Evolutionary conservation across 495 filamentous ascomycete species (phyloP).

Genomic region (Elaphomyces granulatus): DNA sequence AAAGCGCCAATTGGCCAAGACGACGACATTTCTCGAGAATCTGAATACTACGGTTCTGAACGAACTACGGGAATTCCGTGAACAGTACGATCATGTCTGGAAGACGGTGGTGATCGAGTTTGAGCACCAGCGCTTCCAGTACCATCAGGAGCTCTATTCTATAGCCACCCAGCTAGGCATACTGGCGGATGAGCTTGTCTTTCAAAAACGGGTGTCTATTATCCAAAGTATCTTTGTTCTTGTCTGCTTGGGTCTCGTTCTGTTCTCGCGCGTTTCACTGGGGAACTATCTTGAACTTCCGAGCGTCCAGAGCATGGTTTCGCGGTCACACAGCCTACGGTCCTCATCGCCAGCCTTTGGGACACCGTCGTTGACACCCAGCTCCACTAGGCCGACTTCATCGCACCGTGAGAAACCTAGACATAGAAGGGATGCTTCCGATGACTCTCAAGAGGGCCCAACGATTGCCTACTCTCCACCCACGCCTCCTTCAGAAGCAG

Average conservation of each 20-base stretch:
- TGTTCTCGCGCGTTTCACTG: slow-evolving; percentile 48
- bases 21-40: slow-evolving; percentile 62
- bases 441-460: slow-evolving; percentile 28
- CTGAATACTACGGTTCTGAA: slow-evolving; percentile 78
- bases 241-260: slow-evolving; percentile 71
- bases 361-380: slow-evolving; percentile 32
- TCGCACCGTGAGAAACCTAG: slow-evolving; percentile 18
- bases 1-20: slow-evolving; percentile 71
- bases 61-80: slow-evolving; percentile 64
- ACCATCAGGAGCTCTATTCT: slow-evolving; percentile 64
- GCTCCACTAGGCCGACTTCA: slow-evolving; percentile 28
- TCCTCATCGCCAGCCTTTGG: slow-evolving; percentile 29
- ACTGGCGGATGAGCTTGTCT: slow-evolving; percentile 86
- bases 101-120: slow-evolving; percentile 86
- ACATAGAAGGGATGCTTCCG: slow-evolving; percentile 29
- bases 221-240: slow-evolving; percentile 77
- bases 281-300: slow-evolving; percentile 40
- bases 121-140: slow-evolving; percentile 69
- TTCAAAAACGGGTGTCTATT: slow-evolving; percentile 88
- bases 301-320: slow-evolving; percentile 41
- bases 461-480: slow-evolving; percentile 31
- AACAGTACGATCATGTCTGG: slow-evolving; percentile 93
- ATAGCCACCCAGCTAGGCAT: slow-evolving; percentile 69
- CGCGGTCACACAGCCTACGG: slow-evolving; percentile 32
- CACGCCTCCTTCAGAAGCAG: slow-evolving; percentile 29